phyloP scores from a whole-genome alignment of 2,329 filamentous ascomycete species.

The Raffaelea arxii region DNA sequence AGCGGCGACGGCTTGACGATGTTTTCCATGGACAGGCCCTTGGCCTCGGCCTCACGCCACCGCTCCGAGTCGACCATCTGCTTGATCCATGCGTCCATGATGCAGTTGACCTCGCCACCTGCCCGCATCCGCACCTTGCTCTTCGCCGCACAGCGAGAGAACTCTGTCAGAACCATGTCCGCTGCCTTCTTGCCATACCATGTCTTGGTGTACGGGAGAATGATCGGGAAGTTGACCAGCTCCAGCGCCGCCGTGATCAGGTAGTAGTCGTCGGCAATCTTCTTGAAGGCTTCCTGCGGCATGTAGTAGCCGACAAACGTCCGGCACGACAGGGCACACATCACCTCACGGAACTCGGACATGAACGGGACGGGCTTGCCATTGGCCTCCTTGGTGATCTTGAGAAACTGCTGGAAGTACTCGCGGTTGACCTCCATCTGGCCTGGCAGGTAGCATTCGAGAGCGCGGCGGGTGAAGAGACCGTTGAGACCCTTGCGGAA shows the following conservation, averaged over 20 bases:
- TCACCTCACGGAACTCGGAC: slow-evolving; percentile 82
- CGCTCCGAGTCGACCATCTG: slow-evolving; percentile 75
- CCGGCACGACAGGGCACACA: slow-evolving; percentile 88
- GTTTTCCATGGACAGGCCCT: slow-evolving; percentile 57
- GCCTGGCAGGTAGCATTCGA: slow-evolving; percentile 80
- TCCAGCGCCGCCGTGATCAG: slow-evolving; percentile 91
- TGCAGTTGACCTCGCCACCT: slow-evolving; percentile 78
- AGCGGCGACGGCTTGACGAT: slow-evolving; percentile 74
- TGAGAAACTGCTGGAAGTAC: slow-evolving; percentile 73
- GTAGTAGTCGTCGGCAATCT: slow-evolving; percentile 94
- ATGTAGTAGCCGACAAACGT: slow-evolving; percentile 98
- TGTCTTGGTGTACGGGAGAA: slow-evolving; percentile 86
- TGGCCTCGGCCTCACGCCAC: slow-evolving; percentile 69
- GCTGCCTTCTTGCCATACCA: slow-evolving; percentile 97
- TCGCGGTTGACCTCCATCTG: slow-evolving; percentile 86
- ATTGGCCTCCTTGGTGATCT: slow-evolving; percentile 61
- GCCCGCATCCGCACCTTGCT: slow-evolving; percentile 85
- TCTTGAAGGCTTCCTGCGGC: slow-evolving; percentile 79
- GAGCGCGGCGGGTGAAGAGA: slow-evolving; percentile 83
- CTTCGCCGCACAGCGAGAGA: slow-evolving; percentile 85
- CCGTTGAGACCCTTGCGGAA: slow-evolving; percentile 95
- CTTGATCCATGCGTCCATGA: slow-evolving; percentile 92
- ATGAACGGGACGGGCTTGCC: slow-evolving; percentile 80
- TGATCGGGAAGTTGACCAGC: slow-evolving; percentile 96
- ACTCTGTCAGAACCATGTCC: slow-evolving; percentile 84